Conservation (phyloP, 805 yeast species). For the Spathaspora boniae region DNA sequence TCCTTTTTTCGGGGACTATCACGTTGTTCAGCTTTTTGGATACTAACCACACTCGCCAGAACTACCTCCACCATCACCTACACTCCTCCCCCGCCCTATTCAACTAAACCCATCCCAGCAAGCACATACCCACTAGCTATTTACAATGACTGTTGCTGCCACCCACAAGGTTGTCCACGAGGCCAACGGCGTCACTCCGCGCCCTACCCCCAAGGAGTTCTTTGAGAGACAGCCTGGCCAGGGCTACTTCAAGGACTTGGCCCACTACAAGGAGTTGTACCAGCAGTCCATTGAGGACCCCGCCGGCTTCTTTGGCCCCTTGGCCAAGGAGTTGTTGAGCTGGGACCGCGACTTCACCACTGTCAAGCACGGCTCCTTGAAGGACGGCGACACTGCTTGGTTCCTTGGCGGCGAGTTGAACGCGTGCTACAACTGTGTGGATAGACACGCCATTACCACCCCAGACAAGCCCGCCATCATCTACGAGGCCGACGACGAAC, state of each 20-base stretch:
- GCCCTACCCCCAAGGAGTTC: conserved; percentile 53
- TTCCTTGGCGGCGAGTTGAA: conserved; percentile 76
- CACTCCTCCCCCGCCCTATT: neutral
- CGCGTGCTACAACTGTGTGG: conserved; percentile 79
- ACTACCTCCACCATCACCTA: conserved; percentile 2
- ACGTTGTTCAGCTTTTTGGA: neutral
- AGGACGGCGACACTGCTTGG: conserved; percentile 60
- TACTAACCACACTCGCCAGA: neutral
- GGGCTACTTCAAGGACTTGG: conserved; percentile 59
- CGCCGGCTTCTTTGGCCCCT: conserved; percentile 70
- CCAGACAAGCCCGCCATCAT: conserved; percentile 74
- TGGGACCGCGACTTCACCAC: conserved; percentile 79
- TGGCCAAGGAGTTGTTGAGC: conserved; percentile 66
- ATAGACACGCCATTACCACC: conserved; percentile 68
- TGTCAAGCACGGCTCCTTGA: conserved; percentile 62
- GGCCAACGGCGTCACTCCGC: conserved; percentile 49
- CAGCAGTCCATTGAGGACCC: conserved; percentile 77
- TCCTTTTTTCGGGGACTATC: neutral
- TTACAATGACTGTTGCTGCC: conserved; percentile 22
- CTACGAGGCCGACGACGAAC: conserved; percentile 80
- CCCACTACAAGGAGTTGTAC: conserved; percentile 68
- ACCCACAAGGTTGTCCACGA: conserved; percentile 55
- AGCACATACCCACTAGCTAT: conserved; percentile 1
- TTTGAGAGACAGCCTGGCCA: conserved; percentile 56
- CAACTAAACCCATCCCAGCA: neutral